These are phyloP conservation scores for Phytopythium vexans DNA, from an alignment of 352 stramenopile species.

Conservation along the genomic window DNA sequence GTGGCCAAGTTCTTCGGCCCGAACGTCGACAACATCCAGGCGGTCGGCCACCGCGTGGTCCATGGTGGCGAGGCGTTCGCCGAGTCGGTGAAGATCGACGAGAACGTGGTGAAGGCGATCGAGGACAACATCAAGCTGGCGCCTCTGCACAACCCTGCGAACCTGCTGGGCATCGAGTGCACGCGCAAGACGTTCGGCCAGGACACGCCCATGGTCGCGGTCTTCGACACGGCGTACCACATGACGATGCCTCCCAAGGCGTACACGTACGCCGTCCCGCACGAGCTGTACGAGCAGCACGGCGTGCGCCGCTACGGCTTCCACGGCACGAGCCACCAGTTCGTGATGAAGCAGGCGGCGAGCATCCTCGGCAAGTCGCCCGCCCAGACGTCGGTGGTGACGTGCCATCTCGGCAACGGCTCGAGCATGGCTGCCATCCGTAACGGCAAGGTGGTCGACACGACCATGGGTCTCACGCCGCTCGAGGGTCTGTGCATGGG, in stretches of 20 bases:
- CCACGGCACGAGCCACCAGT: slow-evolving; percentile 88
- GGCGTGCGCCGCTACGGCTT: slow-evolving; percentile 89
- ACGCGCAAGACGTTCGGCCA: slow-evolving; percentile 69
- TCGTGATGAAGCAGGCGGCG: slow-evolving; percentile 73
- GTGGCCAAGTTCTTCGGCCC: slow-evolving; percentile 61
- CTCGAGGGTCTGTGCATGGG: slow-evolving; percentile 89
- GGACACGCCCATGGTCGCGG: slow-evolving; percentile 61
- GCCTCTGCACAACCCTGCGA: slow-evolving; percentile 87
- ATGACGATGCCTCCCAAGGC: slow-evolving; percentile 78
- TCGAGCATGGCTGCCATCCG: slow-evolving; percentile 79
- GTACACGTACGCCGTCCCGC: slow-evolving; percentile 80
- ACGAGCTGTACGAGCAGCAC: slow-evolving; percentile 75
- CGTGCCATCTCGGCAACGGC: slow-evolving; percentile 87
- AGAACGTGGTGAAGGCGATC: slow-evolving; percentile 48
- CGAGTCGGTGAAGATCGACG: slow-evolving; percentile 52
- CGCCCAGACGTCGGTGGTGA: slow-evolving; percentile 68
- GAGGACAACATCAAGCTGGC: slow-evolving; percentile 62
- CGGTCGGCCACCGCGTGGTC: slow-evolving; percentile 86
- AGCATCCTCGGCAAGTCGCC: slow-evolving; percentile 52
- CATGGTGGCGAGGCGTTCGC: slow-evolving; percentile 83
- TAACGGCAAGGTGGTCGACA: slow-evolving; percentile 82
- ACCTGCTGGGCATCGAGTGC: slow-evolving; percentile 83
- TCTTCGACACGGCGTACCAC: slow-evolving; percentile 93
- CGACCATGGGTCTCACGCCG: slow-evolving; percentile 88
- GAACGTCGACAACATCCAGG: slow-evolving; percentile 51